Base-by-base conservation (phyloP, 2,329 filamentous ascomycete genomes). In the Claviceps sp. region DNA sequence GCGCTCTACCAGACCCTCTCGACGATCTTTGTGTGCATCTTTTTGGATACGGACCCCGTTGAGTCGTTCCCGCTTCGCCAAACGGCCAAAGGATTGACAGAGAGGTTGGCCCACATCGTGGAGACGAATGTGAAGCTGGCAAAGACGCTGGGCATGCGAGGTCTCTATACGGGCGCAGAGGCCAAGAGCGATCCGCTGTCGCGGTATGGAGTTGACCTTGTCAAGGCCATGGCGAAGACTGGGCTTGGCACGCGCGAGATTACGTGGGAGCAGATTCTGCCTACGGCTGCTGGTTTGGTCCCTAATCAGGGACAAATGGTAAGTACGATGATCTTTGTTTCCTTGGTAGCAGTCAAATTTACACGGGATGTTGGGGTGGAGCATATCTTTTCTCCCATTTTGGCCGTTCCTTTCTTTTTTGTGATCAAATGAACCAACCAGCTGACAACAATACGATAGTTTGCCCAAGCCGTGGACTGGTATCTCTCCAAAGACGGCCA, bases 391-490 rank as follows among this genome's bases (percentile, higher is more conserved):
- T 18, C 18, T 18, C 18, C 18, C 18, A 18, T 18, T 18, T 18
- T 18, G 18, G 18, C 18, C 18, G 18, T 18, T 18, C 18, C 18
- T 18, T 18, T 18, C 18, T 18, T 18, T 18, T 18, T 18, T 1
- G 18, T 18, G 18, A 18, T 18, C 18, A 18, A 1, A 18, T 22
- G 7, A 24, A 37, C 5, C n/a, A 5, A 45, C n/a, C 18, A 5
- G 45, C n/a, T 11, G 14, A 40, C 14, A 42, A 20, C 13, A 18
- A 4, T 4, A 42, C 1, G 20, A 22, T 55, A 82, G 74, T 88
- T 89, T 62, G 79, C 83, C 1, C 83, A 86, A 68, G 74, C 84
- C 2, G 71, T 88, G 18, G 85, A 89, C 62, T 88, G 79, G 67
- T 89, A 85, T 62, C 73, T 89, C 5, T 76, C 78, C 0, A 69